phyloP scores from a whole-genome alignment of 768 basidiomycete genomes.

The Rhodosporidiobolus odoratus region DNA sequence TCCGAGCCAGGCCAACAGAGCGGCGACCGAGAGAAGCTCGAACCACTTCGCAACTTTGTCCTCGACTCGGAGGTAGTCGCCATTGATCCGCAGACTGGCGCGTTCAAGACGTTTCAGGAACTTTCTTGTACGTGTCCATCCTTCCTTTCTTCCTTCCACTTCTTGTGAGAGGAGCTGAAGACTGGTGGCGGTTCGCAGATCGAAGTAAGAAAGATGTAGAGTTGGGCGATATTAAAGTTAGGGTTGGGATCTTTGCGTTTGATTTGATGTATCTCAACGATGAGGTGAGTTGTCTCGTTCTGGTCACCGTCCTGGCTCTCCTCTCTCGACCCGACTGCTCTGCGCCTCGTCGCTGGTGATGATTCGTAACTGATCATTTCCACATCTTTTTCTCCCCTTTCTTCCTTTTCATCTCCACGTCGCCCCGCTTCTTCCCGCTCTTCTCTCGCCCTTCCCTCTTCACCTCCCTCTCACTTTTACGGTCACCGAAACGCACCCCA shows the following conservation, averaged over 20 bases:
- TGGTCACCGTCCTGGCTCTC: no score
- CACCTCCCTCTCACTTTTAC: neutral
- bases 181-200: no score
- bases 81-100: constrained; percentile 60
- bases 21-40: neutral
- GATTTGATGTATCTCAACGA: constrained; percentile 83
- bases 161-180: no score
- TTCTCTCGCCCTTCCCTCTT: neutral
- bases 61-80: constrained; percentile 78
- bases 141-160: neutral
- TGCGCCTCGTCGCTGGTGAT: no score
- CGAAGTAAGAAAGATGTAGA: constrained; percentile 77
- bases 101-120: constrained; percentile 75
- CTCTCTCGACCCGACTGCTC: no score
- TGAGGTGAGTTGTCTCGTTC: constrained; percentile 54
- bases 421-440: constrained; percentile 57
- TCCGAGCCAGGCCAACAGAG: no score
- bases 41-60: constrained; percentile 60
- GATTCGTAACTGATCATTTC: no score
- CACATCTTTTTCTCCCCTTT: no score
- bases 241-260: constrained; percentile 79
- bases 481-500: neutral
- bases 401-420: no score
- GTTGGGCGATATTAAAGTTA: constrained; percentile 65
- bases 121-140: constrained; percentile 58